Base-by-base conservation (phyloP, 345 rosid genomes). In the Viola odorata region DNA sequence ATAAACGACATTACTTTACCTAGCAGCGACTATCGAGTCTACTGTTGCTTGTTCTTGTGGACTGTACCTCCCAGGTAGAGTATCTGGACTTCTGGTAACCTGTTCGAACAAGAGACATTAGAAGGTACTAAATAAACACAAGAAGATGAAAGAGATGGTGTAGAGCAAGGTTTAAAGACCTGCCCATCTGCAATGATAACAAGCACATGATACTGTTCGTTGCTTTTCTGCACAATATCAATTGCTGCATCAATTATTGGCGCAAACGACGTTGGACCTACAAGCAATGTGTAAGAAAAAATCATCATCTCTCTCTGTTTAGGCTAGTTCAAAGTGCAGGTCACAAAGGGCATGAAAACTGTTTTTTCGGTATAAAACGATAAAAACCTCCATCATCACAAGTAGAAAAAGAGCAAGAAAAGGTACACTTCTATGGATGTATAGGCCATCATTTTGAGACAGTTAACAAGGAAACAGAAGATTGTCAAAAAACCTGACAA, bases 221-320 rank as follows among this genome's bases (percentile, higher is more conserved):
- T 79, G 79, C 79, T 85, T 63, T 53, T 53, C 69, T 87, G 86
- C 61, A 94, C 97, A 64, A 94, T 89, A 77, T 89, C 86, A 17
- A 84, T 65, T 42, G 99, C 97, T 0, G 88, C 95, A 75, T 89
- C 82, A 62, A 94, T 80, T 48, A 89, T 80, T 1, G 97, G 96
- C 0, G 91, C 91, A 86, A 94, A 94, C 16, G 99, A 94, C 45
- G 99, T 94, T 58, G 99, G 97, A 53, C 99, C 99, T 94, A 62
- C 12, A 65, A 48, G 52, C 11, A 55, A 55, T 58, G 7, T 13
- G 36, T 17, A 55, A 37, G 55, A 54, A 13, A 58, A 12, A 1
- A 64, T 41, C 41, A 44, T 61, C 57, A 49, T n/a, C 50, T 54
- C 16, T 45, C 12, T 17, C 44, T 23, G 32, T 23, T 23, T 23